Percentiles rank a stretch among this genome's conserved stretches.
Evolutionary conservation across 495 filamentous ascomycete genomes (phyloP).

Genomic region (Penicillium robsamsonii): DNA sequence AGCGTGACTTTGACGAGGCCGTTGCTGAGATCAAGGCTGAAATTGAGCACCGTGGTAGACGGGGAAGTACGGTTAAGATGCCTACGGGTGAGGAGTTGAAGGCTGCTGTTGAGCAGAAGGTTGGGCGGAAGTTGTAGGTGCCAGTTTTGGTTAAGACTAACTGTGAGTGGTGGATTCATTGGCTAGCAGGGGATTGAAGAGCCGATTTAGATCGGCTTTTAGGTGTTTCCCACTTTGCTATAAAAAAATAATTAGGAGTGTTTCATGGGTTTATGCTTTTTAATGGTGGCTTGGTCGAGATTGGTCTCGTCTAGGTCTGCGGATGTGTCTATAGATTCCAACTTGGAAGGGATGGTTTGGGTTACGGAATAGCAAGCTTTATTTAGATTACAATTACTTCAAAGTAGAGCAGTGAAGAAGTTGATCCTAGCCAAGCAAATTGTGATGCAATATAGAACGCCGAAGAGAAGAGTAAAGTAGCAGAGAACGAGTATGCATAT

Average conservation of each 20-base stretch:
- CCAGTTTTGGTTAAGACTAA: neutral
- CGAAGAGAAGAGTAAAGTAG: neutral
- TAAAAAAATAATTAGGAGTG: neutral
- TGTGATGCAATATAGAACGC: neutral
- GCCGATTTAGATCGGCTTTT: neutral
- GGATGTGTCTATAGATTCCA: neutral
- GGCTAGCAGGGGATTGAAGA: neutral
- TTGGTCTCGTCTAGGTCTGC: neutral
- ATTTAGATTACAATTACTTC: neutral
- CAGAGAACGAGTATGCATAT: neutral
- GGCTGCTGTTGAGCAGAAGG: conserved; percentile 45
- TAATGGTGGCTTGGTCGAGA: neutral
- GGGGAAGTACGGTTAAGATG: conserved; percentile 50
- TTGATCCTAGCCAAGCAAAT: neutral
- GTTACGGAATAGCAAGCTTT: neutral
- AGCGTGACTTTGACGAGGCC: conserved; percentile 74
- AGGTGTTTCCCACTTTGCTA: neutral
- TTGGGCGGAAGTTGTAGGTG: conserved; percentile 38
- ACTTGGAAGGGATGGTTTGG: neutral
- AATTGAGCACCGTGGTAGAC: conserved; percentile 57
- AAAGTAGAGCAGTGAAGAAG: neutral
- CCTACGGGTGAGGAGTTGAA: conserved; percentile 48
- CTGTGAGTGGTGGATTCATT: neutral
- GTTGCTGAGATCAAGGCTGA: conserved; percentile 71
- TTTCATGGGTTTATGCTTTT: neutral